Conservation (phyloP, 352 stramenopile genomes). For the Phytophthora pseudosyringae region DNA sequence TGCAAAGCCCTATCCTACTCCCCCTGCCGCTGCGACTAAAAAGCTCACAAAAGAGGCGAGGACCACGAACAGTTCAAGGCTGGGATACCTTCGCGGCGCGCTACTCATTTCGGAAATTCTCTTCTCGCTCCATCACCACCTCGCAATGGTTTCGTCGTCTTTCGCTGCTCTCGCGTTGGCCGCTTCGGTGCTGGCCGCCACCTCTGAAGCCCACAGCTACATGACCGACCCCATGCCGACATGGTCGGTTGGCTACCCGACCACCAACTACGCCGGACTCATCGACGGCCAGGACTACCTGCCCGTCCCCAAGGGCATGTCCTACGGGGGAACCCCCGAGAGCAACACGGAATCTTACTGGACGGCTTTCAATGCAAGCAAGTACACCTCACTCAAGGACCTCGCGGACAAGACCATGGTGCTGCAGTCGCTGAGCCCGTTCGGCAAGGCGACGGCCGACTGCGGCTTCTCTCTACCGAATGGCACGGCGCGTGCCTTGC, state of each 20-base stretch:
- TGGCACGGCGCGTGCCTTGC: slow-evolving; percentile 37
- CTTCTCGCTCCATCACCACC: slow-evolving; percentile 6
- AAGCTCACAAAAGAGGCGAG: slow-evolving; percentile 11
- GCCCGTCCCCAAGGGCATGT: slow-evolving; percentile 44
- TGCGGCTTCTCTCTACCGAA: slow-evolving; percentile 39
- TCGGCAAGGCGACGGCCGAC: slow-evolving; percentile 31
- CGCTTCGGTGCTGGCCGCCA: slow-evolving; percentile 9
- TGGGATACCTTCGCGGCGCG: background rate
- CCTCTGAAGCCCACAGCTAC: slow-evolving; percentile 40
- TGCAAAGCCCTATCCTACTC: slow-evolving; percentile 23
- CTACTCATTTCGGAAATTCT: slow-evolving; percentile 33
- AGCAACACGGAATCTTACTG: slow-evolving; percentile 39
- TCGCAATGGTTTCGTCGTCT: slow-evolving; percentile 23
- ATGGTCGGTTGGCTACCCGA: slow-evolving; percentile 41
- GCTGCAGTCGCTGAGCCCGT: slow-evolving; percentile 30
- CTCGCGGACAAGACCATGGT: slow-evolving; percentile 37
- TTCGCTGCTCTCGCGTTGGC: slow-evolving; percentile 12
- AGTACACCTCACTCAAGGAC: slow-evolving; percentile 46
- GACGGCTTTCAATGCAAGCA: slow-evolving; percentile 41
- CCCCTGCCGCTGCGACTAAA: slow-evolving; percentile 25
- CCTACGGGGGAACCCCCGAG: slow-evolving; percentile 30
- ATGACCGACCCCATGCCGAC: slow-evolving; percentile 46
- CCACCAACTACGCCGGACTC: slow-evolving; percentile 39
- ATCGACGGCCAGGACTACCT: slow-evolving; percentile 50
- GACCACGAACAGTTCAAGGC: slow-evolving; percentile 9